Base-by-base conservation (phyloP, 306 rosid species). In the Dryas octopetala region DNA sequence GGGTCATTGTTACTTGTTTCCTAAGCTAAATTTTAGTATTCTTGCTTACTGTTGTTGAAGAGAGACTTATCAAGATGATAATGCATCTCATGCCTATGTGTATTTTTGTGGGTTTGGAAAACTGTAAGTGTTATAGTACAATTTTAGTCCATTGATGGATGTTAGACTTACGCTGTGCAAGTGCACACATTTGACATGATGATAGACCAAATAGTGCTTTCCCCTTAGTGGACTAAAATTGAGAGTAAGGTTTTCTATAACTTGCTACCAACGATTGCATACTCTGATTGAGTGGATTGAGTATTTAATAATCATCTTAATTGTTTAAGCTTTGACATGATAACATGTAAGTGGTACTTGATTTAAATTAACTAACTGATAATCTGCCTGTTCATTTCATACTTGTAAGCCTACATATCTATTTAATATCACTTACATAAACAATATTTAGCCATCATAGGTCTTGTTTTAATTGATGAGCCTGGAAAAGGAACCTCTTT, bases 281-380 rank as follows among this genome's bases (percentile, higher is more conserved):
- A n/a, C 14, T 63, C 66, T 70, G 28, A 44, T n/a, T 23, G 49
- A 32, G 11, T 66, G 0, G 51, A 70, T 17, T 54, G 43, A 72
- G 26, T 44, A 44, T 17, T n/a, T 45, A 15, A 17, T 7, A 9
- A 45, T 17, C 26, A 1, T 16, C 13, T 28, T 68, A n/a, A 38
- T 38, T 62, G 48, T n/a, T 62, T 69, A 15, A 16, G 38, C 17
- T 70, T 53, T 9, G 11, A 53, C 40, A 58, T 9, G 40, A 38
- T 44, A 40, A 71, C 9, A 3, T 43, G 40, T 2, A 41, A 51
- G 7, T 19, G 45, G 64, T 38, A 65, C 65, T 64, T 43, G 72
- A 76, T 28, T 23, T 61, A 47, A 76, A 46, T 23, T 61, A 47
- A 55, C 15, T 67, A 53, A 28, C 5, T 26, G 46, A 44, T 68